Evolutionary conservation across 1,284 basidiomycete genomes (phyloP), one percentile per base, ranked within the genome.

Genomic region (Microbotryum intermedium): DNA sequence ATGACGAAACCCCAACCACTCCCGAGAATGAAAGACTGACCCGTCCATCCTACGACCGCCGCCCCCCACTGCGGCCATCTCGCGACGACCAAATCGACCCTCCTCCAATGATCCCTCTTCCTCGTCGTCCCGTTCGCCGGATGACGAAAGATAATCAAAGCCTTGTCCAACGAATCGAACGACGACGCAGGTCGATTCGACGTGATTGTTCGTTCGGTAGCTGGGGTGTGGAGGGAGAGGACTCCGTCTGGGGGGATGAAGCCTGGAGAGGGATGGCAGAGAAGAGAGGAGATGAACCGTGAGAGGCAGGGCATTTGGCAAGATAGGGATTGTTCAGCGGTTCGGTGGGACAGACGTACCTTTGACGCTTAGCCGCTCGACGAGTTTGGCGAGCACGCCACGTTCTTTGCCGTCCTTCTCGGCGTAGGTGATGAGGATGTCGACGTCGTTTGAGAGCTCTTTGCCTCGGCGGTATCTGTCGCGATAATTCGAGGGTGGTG

Each of bases 381-480:
- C 48, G 1, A 66, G 55, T 4, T 39, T 46, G 8, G 43, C 51
- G 7, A 66, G 34, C 1, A 66, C 30, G 16, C 58, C 60, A 3
- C 57, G 55, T 30, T 66, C 65, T 13, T 50, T 61, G 3, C 65
- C 65, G 20, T 66, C 62, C n/a, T 64, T 39, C 43, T 84, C 77
- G 0, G 79, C 76, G 71, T 88, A 85, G 25, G 84, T 85, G 67
- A 88, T 84, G 6, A 90, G 79, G 58, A 90, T 84, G 69, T 90
- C 88, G 26, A 88, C 82, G 69, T 90, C 88, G 65, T 84, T 87
- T 70, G 83, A 85, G 58, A 80, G 74, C 0, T 71, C 69, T 72
- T 90, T 90, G 6, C 88, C 88, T 57, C 88, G 76, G 46, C 88
- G 80, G 72, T 88, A 87, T 4, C 88, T 88, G 55, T 45, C 23